A percentile compares a stretch with the other conserved stretches of the same genome.
Conservation (phyloP, 495 filamentous ascomycete genomes). For the Hypoxylon crocopeplum region DNA sequence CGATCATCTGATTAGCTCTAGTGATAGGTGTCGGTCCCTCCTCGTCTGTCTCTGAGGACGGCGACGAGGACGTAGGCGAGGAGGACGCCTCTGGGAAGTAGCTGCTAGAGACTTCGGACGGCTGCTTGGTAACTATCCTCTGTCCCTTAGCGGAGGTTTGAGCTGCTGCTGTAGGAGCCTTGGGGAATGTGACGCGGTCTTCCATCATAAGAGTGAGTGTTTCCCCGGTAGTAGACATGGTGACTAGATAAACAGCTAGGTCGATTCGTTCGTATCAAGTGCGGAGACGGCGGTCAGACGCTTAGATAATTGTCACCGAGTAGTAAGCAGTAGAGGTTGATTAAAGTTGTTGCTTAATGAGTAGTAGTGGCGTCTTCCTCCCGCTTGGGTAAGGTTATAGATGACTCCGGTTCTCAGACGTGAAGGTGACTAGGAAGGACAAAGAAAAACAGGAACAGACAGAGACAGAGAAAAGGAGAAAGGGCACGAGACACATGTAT, state of each 20-base stretch:
- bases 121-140: slow-evolving; percentile 6
- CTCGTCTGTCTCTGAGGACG: slow-evolving; percentile 20
- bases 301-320: slow-evolving; percentile 4
- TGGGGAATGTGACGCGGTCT: slow-evolving; percentile 5
- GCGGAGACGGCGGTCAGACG: slow-evolving; percentile 11
- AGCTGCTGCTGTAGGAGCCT: slow-evolving; percentile 4
- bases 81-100: slow-evolving; percentile 30
- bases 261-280: background rate
- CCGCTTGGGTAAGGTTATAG: slow-evolving; percentile 12
- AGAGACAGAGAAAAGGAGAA: background rate
- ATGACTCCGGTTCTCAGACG: background rate
- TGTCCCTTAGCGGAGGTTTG: slow-evolving; percentile 7
- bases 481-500: slow-evolving; percentile 27
- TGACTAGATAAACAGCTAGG: slow-evolving; percentile 2
- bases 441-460: background rate
- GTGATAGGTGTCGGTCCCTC: slow-evolving; percentile 5
- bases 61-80: slow-evolving; percentile 6
- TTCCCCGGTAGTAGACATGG: slow-evolving; percentile 10
- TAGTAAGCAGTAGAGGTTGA: slow-evolving; percentile 3
- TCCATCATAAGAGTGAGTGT: slow-evolving; percentile 12
- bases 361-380: slow-evolving; percentile 20
- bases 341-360: slow-evolving; percentile 1
- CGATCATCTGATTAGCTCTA: slow-evolving; percentile 10
- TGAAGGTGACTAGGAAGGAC: background rate
- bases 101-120: slow-evolving; percentile 21